Percentiles rank a stretch among this genome's conserved stretches.
Evolutionary conservation across 495 filamentous ascomycete species (phyloP).

Genomic region (Trichoderma gamsii): DNA sequence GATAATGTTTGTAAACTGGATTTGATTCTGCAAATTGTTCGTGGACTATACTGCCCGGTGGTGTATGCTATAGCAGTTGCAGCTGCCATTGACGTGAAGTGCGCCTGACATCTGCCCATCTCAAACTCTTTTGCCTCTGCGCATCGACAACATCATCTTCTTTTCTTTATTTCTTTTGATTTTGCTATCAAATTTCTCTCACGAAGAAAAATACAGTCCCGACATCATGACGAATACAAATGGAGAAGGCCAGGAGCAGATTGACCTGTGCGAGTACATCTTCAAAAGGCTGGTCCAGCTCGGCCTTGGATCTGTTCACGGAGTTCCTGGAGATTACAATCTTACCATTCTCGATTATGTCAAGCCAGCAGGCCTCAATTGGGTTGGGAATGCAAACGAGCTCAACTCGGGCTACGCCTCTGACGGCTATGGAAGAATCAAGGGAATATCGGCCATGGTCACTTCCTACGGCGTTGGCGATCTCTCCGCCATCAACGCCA

Average conservation of each 20-base stretch:
- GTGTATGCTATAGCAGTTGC: background rate
- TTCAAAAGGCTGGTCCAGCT: constrained; percentile 58
- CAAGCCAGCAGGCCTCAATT: constrained; percentile 50
- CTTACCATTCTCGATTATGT: constrained; percentile 57
- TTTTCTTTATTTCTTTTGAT: background rate
- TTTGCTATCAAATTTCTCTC: background rate
- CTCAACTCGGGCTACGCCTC: constrained; percentile 55
- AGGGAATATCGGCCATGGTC: constrained; percentile 58
- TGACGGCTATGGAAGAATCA: constrained; percentile 65
- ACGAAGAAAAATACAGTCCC: background rate
- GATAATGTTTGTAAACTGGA: background rate
- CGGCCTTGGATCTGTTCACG: constrained; percentile 55
- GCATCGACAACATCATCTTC: background rate
- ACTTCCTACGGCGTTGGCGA: constrained; percentile 71
- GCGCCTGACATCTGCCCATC: no score
- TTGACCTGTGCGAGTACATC: constrained; percentile 39
- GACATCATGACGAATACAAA: background rate
- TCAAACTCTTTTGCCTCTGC: no score
- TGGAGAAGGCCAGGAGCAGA: constrained; percentile 14
- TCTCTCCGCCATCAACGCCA: constrained; percentile 60
- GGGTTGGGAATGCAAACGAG: constrained; percentile 68
- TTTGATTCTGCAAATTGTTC: background rate
- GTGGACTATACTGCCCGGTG: background rate
- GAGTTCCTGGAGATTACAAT: constrained; percentile 57
- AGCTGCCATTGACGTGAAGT: background rate